These are phyloP conservation scores for Candolleomyces efflorescens DNA, from an alignment of 768 basidiomycete genomes.

Conservation along the genomic window DNA sequence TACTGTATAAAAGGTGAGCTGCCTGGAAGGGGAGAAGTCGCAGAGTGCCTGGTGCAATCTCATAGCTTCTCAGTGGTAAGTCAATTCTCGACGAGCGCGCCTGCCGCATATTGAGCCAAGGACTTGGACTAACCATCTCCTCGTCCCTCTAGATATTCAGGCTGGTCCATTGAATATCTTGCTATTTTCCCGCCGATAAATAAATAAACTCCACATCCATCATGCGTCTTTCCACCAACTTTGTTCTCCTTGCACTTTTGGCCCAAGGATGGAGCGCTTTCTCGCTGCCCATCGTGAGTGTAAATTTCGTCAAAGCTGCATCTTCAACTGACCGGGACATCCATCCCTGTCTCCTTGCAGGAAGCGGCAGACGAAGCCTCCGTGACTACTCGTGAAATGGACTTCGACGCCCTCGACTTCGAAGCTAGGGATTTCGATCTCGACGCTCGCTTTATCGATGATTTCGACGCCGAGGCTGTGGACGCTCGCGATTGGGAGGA, in stretches of 20 bases:
- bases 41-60: conserved; percentile 6
- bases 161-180: neutral
- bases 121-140: neutral
- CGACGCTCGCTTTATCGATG: no score
- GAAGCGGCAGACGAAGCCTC: no score
- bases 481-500: neutral
- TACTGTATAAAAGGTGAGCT: neutral
- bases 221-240: neutral
- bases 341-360: no score
- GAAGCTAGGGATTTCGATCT: no score
- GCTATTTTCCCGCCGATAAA: neutral
- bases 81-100: neutral
- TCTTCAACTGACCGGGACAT: neutral
- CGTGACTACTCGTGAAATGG: no score
- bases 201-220: neutral
- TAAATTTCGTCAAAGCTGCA: no score
- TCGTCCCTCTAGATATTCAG: neutral
- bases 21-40: no score
- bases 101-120: neutral
- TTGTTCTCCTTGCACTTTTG: neutral
- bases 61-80: neutral
- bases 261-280: neutral
- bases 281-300: neutral
- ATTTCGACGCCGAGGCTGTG: no score
- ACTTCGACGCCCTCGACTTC: no score